Evolutionary conservation across 75 land plant genomes (phyloP).

Genomic region (Gnetum montanum): DNA sequence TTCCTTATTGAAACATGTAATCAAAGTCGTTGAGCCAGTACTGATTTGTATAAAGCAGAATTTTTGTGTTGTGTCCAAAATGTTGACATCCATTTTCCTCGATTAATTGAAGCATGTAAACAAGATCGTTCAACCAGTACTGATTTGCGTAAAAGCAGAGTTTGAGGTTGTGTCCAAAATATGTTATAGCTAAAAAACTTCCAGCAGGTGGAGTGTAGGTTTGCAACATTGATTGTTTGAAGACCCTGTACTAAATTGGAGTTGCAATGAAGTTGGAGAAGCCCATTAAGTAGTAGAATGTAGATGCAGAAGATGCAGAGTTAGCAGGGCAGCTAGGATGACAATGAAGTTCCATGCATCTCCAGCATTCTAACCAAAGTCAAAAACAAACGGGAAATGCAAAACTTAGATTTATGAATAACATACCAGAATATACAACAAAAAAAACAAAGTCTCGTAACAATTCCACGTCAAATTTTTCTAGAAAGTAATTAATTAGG

Average conservation of each 20-base stretch:
- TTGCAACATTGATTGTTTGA: not conserved
- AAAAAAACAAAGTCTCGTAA: conserved; percentile 1
- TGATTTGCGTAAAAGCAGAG: no score
- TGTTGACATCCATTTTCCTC: no score
- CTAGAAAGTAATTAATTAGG: not conserved
- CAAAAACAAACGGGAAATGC: not conserved
- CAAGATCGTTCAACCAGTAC: no score
- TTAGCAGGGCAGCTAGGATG: conserved; percentile 8
- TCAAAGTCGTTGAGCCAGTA: no score
- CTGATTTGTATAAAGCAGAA: no score
- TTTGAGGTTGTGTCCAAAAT: no score
- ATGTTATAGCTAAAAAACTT: conserved; percentile 1
- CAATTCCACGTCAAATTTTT: not conserved
- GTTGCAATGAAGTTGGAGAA: conserved; percentile 10
- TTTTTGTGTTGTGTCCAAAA: no score
- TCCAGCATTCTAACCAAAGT: conserved; percentile 1
- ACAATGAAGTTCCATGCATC: conserved; percentile 7
- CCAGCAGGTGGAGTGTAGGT: not conserved
- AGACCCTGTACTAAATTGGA: not conserved
- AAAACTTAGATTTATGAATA: conserved; percentile 1
- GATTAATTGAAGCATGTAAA: no score
- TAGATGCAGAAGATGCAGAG: conserved; percentile 5
- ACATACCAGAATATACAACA: not conserved
- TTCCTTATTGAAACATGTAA: no score
- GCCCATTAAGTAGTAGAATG: conserved; percentile 9